Evolutionary conservation across 2,329 filamentous ascomycete genomes (phyloP), one percentile per base, ranked within the genome.

Genomic region (Penicillium verrucosum): DNA sequence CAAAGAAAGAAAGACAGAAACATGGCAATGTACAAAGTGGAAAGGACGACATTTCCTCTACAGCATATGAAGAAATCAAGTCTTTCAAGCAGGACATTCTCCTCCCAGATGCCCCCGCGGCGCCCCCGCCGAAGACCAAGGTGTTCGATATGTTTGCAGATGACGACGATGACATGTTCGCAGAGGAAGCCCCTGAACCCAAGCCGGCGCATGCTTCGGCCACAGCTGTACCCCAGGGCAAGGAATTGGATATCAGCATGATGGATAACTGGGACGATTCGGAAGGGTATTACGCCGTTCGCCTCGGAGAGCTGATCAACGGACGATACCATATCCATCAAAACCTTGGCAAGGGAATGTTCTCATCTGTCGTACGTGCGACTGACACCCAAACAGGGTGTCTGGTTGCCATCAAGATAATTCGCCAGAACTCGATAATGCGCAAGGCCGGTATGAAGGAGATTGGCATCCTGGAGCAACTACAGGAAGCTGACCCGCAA

Each of bases 231-330:
- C 78, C 78, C 38, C 79, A 80, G 72, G 80, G 79, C 64, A 77
- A 86, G 74, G 77, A 88, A 73, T 73, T 85, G 51, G 83, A 85
- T 69, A 86, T 86, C 60, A 90, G 88, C 60, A 89, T 93, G 73
- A 84, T 97, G 51, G 93, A 97, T 68, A 93, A 96, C 58, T 90
- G 87, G 87, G 92, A 96, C 70, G 94, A 97, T 70, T 86, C 89
- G 51, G 92, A 99, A 69, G 94, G 93, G 6, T 97, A 97, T 73
- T 99, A 97, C 80, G 95, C 94, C 75, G 87, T 97, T 56, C 91
- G 95, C 56, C 86, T 92, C 40, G 92, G 93, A 68, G 94, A 99
- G 78, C 79, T 97, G 50, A 82, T 99, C 60, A 89, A 96, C 65
- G 87, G 87, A 30, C 89, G 92, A 34, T 97, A 97, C 73, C 90